phyloP scores from a whole-genome alignment of 106 monocot genomes.

The Dendrobium chrysotoxum region DNA sequence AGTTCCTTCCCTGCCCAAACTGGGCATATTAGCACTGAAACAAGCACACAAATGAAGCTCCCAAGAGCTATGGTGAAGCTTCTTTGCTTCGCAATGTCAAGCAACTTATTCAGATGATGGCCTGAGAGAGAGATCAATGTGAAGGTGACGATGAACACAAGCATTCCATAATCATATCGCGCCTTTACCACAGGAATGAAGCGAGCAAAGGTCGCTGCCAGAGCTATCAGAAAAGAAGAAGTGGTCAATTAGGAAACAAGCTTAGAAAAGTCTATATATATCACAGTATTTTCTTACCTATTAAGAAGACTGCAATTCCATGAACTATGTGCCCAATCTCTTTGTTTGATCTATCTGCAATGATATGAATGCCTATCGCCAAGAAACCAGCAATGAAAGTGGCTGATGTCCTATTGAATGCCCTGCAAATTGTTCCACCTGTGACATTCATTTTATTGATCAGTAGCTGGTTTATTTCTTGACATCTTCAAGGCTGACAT shows the following conservation, averaged over 20 bases:
- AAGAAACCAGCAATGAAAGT: background rate
- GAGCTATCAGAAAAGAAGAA: slow-evolving; percentile 18
- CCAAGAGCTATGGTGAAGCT: slow-evolving; percentile 39
- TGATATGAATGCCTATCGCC: slow-evolving; percentile 1
- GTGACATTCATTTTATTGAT: background rate
- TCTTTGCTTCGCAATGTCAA: slow-evolving; percentile 34
- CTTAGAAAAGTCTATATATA: no score
- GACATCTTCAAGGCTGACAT: no score
- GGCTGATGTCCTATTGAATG: slow-evolving; percentile 1
- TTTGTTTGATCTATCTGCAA: slow-evolving; percentile 3
- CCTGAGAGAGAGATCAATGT: slow-evolving; percentile 52
- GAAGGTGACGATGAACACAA: slow-evolving; percentile 59
- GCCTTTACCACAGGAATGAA: slow-evolving; percentile 39
- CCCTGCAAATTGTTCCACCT: slow-evolving; percentile 2
- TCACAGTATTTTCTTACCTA: background rate
- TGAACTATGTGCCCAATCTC: slow-evolving; percentile 2
- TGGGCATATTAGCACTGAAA: slow-evolving; percentile 32
- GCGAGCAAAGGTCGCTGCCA: slow-evolving; percentile 45
- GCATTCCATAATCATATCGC: slow-evolving; percentile 49
- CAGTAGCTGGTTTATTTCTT: background rate
- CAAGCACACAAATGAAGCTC: slow-evolving; percentile 28
- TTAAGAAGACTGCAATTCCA: background rate
- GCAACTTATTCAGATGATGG: slow-evolving; percentile 31
- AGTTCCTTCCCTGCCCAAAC: slow-evolving; percentile 50
- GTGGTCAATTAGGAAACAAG: background rate